phyloP scores from a whole-genome alignment of 495 filamentous ascomycete species.

The Geopyxis carbonaria region DNA sequence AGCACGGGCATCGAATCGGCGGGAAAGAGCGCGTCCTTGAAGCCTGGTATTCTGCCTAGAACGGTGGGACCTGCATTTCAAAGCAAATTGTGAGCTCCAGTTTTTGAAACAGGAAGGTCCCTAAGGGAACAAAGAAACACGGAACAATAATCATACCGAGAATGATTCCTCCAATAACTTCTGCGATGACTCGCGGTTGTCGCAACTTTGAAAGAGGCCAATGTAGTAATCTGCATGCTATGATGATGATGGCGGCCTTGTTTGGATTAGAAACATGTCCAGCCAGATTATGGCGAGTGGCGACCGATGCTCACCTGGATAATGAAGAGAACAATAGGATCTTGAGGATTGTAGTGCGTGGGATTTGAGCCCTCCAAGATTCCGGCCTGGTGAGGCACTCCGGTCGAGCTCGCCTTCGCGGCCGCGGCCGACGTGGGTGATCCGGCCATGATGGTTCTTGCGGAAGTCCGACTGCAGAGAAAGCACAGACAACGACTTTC shows the following conservation, averaged over 20 bases:
- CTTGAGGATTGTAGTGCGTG: constrained; percentile 47
- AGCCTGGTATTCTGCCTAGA: constrained; percentile 56
- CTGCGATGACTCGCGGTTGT: constrained; percentile 86
- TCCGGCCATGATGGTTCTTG: neutral
- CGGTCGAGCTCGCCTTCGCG: neutral
- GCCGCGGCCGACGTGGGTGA: too few relatives aligned
- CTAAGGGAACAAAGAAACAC: constrained; percentile 18
- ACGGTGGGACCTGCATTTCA: constrained; percentile 40
- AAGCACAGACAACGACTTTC: neutral
- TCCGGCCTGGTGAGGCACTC: constrained; percentile 39
- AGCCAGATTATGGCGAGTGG: neutral
- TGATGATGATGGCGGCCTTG: constrained; percentile 74
- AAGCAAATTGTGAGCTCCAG: neutral
- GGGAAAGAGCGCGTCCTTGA: constrained; percentile 60
- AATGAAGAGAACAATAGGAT: constrained; percentile 88
- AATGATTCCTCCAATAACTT: constrained; percentile 85
- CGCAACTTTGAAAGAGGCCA: constrained; percentile 70
- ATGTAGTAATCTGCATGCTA: constrained; percentile 71
- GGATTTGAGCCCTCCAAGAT: constrained; percentile 64
- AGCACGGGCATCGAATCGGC: constrained; percentile 46
- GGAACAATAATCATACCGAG: constrained; percentile 78
- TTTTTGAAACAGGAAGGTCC: too few relatives aligned
- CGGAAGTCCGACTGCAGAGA: neutral
- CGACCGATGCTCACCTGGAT: constrained; percentile 53
- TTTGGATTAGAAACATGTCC: neutral